Base-by-base conservation (phyloP, 768 basidiomycete species). In the Ramaria sp. region DNA sequence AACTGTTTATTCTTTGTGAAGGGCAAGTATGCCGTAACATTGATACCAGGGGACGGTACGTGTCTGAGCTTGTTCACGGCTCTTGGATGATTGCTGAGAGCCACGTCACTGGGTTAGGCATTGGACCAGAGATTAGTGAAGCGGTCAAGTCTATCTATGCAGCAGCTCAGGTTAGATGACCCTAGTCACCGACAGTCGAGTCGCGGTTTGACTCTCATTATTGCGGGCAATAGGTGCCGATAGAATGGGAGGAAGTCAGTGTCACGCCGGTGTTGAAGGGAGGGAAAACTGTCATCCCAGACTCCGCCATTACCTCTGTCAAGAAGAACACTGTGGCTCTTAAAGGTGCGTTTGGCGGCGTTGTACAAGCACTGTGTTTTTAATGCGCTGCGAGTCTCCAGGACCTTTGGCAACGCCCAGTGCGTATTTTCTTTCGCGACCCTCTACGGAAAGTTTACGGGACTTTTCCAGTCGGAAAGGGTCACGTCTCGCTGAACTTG, bases 221-320 rank as follows among this genome's bases (percentile, higher is more conserved):
- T 39, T 22, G 9, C 17, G 15, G 13, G 7, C 34, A 12, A 34
- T 59, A 95, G 92, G 95, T 96, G 24, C 96, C 96, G 46, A 96
- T 99, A 65, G 80, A 91, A 73, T 99, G 96, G 96, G 96, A 99
- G 71, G 96, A 98, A 73, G 95, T 97, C 70, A 89, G 86, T 68
- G 96, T 99, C 49, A 87, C 91, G 7, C 96, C 96, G 12, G 81
- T 95, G 54, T 75, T 97, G 58, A 91, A 92, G 71, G 86, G 85
- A 59, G 96, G 96, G 51, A 96, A 97, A 78, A 96, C 93, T 50
- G 91, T 91, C 59, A 98, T 99, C 67, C 96, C 96, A 31, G 92
- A 96, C 60, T 71, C 71, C 58, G 94, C 96, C 34, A 92, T 99
- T 61, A 78, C 78, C 50, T 92, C 89, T 13, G 88, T 99, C 66